phyloP scores from a whole-genome alignment of 2,329 filamentous ascomycete species.

The Madurella mycetomatis region DNA sequence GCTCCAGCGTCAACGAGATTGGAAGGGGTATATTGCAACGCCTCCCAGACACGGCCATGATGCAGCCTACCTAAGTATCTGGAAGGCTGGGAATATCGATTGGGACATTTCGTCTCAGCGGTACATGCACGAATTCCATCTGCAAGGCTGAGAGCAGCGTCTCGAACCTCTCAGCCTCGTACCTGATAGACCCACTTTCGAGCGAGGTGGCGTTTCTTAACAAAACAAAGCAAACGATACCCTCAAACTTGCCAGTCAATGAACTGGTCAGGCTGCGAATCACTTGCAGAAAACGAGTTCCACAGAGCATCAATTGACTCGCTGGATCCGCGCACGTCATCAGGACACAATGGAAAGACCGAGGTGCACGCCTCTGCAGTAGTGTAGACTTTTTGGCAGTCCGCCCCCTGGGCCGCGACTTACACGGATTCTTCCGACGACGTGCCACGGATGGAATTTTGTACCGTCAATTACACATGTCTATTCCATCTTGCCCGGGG shows the following conservation, averaged over 20 bases:
- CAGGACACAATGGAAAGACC: neutral
- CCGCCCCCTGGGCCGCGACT: neutral
- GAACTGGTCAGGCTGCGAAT: neutral
- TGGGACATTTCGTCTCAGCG: neutral
- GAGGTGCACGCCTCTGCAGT: neutral
- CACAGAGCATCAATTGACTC: neutral
- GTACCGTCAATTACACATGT: neutral
- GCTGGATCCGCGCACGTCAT: neutral
- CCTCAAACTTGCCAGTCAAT: neutral
- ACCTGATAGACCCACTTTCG: neutral
- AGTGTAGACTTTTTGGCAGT: neutral
- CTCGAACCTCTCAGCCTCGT: neutral
- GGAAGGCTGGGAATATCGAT: neutral
- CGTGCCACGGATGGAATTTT: neutral
- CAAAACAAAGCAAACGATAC: neutral
- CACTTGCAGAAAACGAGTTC: neutral
- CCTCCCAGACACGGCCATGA: neutral
- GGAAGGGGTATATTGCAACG: no score
- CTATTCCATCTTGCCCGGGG: neutral
- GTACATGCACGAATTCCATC: neutral
- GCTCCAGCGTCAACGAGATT: no score
- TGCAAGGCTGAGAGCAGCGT: neutral
- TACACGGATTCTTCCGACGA: slow-evolving; percentile 16
- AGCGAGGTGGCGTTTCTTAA: neutral
- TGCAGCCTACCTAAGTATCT: no score